Base-by-base conservation (phyloP, 192 early-diverging fungal species). In the Coemansia sp. region DNA sequence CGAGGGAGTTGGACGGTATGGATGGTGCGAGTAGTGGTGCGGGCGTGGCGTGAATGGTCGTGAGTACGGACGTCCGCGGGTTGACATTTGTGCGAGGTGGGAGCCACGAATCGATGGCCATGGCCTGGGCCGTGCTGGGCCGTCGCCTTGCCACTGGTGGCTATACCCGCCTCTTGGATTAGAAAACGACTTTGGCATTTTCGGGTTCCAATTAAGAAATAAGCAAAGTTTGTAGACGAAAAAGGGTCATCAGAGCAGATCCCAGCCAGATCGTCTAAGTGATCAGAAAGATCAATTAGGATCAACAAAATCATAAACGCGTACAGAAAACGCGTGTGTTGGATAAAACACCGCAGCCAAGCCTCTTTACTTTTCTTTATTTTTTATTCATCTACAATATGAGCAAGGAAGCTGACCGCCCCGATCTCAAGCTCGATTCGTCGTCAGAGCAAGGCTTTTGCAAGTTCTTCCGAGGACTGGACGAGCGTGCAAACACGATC, bases 401-500 rank as follows among this genome's bases (percentile, higher is more conserved):
- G 72, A 68, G 53, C 56, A 74, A 68, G 36, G 62, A 61, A 38
- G 28, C 53, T 23, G 78, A 70, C 0, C 68, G 72, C 9, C 78
- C 72, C 4, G 68, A 74, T 25, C 67, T 74, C 11, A 55, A 56
- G 14, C 67, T 74, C 3, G 81, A 72, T 67, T 67, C 69, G 40
- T 64, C 61, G 20, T 31, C 67, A 23, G 76, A 83, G 49, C 76
- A 76, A 44, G 73, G 76, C 17, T 76, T 83, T 34, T 72, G 67
- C 53, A 44, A 37, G 46, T 83, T 71, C 63, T 71, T 76, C 24
- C 23, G 23, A 5, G 24, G 63, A 18, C 69, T 82, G 42, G 46
- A 55, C 6, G 60, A 6, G 8, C 61, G 73, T 31, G 68, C 58
- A 24, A 76, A 73, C 64, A 77, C 77, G 5, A 49, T 84, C 52